phyloP scores from a whole-genome alignment of 768 basidiomycete species.

The Podaxis rugospora region DNA sequence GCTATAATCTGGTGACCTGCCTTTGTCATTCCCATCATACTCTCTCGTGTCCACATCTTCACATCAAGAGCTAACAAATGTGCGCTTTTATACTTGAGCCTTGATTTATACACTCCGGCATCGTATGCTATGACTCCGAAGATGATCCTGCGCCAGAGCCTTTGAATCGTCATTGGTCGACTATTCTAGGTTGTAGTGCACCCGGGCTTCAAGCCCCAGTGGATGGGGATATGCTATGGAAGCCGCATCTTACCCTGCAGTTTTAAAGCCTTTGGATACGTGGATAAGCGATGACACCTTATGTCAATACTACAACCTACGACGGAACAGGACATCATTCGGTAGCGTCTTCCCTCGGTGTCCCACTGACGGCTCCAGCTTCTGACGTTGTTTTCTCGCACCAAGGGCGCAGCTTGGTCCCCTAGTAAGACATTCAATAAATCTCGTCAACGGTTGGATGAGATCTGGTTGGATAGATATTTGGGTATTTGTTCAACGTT shows the following conservation, averaged over 20 bases:
- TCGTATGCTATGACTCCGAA: background rate
- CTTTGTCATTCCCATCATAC: no score
- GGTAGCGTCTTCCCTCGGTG: background rate
- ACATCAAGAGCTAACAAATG: background rate
- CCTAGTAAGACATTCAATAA: background rate
- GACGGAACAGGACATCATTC: background rate
- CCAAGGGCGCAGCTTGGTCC: background rate
- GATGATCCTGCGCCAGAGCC: background rate
- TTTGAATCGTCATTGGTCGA: background rate
- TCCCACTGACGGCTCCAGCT: background rate
- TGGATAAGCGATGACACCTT: background rate
- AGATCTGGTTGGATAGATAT: slow-evolving; percentile 13
- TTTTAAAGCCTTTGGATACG: background rate
- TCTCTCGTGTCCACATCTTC: background rate
- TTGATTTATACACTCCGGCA: background rate
- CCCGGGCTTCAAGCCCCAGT: background rate
- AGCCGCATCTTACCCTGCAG: background rate
- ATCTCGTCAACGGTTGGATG: background rate
- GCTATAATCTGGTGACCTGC: no score
- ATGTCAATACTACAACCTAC: background rate
- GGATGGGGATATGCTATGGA: background rate
- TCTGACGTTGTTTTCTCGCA: background rate
- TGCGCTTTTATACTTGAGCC: no score
- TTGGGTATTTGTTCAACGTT: slow-evolving; percentile 23
- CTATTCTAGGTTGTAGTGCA: background rate